phyloP scores from a whole-genome alignment of 176 grass and related monocot species.

The Triticum timopheevii region DNA sequence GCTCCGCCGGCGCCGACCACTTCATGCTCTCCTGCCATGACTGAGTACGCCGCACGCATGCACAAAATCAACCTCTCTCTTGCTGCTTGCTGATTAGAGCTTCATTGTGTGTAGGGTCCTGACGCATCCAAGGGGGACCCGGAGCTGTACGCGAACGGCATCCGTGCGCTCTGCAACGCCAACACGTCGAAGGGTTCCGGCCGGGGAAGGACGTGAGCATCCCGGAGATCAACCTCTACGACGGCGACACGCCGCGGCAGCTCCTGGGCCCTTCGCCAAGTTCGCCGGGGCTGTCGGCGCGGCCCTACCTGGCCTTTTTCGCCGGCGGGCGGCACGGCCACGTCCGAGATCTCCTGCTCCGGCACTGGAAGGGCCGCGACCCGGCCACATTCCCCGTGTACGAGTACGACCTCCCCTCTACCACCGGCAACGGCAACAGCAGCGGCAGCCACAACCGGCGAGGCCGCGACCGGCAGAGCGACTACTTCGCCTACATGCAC shows the following conservation, averaged over 20 bases:
- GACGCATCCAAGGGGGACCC: constrained; percentile 42
- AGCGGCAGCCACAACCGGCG: neutral
- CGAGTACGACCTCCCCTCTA: constrained; percentile 41
- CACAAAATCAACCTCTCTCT: neutral
- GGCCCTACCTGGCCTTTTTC: constrained; percentile 68
- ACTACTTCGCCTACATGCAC: constrained; percentile 63
- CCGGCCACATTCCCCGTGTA: constrained; percentile 40
- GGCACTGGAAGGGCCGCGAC: constrained; percentile 62
- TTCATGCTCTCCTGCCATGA: constrained; percentile 96
- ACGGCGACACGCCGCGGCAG: constrained; percentile 46
- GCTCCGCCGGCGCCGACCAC: constrained; percentile 67
- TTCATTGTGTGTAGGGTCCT: constrained; percentile 37
- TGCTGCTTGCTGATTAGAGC: no score
- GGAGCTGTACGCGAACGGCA: constrained; percentile 51
- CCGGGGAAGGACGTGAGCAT: constrained; percentile 62
- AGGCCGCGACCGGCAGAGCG: neutral
- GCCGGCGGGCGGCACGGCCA: constrained; percentile 59
- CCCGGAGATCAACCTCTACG: constrained; percentile 62
- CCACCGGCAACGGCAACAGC: neutral
- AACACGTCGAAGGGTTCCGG: constrained; percentile 71
- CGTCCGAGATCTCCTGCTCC: constrained; percentile 51
- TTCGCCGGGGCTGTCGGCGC: neutral
- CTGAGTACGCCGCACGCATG: constrained; percentile 37
- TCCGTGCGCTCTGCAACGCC: constrained; percentile 75
- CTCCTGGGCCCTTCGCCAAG: constrained; percentile 23